Percentiles rank a stretch among this genome's conserved stretches.
Evolutionary conservation across 176 grass and related monocot species (phyloP).

Genomic region (Hyparrhenia diplandra): DNA sequence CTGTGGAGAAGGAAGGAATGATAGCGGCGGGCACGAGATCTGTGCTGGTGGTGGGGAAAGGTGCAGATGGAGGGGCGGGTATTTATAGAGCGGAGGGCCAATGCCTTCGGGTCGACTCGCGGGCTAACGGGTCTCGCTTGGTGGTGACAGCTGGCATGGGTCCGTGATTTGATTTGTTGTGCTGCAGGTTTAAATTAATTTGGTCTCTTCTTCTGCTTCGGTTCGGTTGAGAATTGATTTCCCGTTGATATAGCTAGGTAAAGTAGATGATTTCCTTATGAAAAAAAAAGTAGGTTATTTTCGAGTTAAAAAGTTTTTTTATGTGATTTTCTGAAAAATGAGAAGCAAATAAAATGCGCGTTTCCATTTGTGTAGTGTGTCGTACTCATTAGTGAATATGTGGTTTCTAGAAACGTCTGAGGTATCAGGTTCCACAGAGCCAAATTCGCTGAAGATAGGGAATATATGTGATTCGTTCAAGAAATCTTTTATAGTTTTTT

Average conservation of each 20-base stretch:
- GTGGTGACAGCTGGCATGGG: conserved; percentile 6
- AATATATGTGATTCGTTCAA: no score
- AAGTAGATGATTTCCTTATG: no score
- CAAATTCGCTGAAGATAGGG: background rate
- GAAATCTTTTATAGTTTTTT: no score
- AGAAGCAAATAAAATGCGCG: no score
- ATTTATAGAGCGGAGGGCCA: conserved; percentile 29
- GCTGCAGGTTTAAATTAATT: background rate
- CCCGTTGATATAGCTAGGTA: no score
- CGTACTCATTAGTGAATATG: no score
- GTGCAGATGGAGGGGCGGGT: background rate
- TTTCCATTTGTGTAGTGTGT: no score
- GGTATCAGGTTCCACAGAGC: background rate
- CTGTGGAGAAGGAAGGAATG: background rate
- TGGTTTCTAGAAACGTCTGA: background rate
- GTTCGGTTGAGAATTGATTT: background rate
- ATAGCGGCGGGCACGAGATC: background rate
- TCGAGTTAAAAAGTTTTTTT: no score
- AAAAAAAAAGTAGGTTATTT: no score
- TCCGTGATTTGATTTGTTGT: background rate
- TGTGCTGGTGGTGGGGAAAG: conserved; percentile 9
- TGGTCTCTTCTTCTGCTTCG: background rate
- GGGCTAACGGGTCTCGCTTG: conserved; percentile 1
- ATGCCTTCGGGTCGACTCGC: background rate
- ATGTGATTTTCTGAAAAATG: no score